Evolutionary conservation across 306 rosid genomes (phyloP), one percentile per base, ranked within the genome.

Genomic region (Quercus agrifolia): DNA sequence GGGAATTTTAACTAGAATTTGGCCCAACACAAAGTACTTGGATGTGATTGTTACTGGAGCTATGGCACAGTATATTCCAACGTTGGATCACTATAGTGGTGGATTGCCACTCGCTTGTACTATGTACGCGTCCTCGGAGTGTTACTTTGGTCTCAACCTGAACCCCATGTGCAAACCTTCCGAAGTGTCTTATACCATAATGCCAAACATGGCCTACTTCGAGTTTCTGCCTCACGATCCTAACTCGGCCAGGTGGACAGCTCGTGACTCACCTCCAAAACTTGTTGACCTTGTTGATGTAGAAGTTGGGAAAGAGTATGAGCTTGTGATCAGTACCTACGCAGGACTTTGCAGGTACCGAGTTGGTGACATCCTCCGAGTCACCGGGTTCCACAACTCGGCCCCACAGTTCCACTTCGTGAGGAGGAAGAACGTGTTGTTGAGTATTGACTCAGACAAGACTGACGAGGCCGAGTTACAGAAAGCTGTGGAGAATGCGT

Each of bases 191-290:
- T 86, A 86, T 83, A 86, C 92, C 4, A 88, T 88, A n/a, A 88
- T 88, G 92, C 92, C 92, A 35, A 88, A 86, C 83, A 88, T 88
- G 92, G 92, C 92, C 8, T 88, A 88, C 70, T 88, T 88, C 56
- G 92, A 88, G 76, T 88, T 88, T 59, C 79, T 88, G 1, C 91
- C 91, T 4, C 87, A 81, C 78, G 87, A 88, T 0, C 86, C 89
- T 0, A 80, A 74, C 58, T 57, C 79, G 2, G 3, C 38, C 64
- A n/a, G 59, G 41, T 28, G 2, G 70, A 21, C 46, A 41, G 8
- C 38, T 5, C 61, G 35, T 6, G 82, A 77, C 30, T 58, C 80
- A 52, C 9, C 83, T 1, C 46, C 69, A 0, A n/a, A 44, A 57
- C 88, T 88, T 61, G 85, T 88, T 0, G 88, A 88, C 66, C 67